Percentiles rank a stretch among this genome's conserved stretches.
These are phyloP conservation scores for Monosporascus ibericus DNA, from an alignment of 2,329 filamentous ascomycete species.

Conservation along the genomic window DNA sequence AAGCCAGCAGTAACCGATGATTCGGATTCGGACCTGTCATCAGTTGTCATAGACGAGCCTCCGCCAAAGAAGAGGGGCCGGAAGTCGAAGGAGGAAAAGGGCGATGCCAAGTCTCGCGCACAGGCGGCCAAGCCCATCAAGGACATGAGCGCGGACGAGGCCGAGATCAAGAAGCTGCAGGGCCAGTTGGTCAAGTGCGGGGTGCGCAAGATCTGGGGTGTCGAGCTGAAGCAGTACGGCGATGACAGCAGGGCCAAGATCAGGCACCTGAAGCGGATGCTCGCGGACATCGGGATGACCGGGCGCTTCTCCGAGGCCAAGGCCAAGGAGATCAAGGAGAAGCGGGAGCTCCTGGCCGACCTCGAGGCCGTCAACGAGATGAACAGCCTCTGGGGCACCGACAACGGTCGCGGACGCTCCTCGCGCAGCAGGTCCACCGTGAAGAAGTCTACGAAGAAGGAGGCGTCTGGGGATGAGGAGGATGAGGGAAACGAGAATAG, in stretches of 20 bases:
- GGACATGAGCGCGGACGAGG: constrained; percentile 54
- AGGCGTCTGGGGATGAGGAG: constrained; percentile 24
- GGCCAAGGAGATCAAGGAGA: constrained; percentile 81
- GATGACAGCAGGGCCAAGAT: constrained; percentile 75
- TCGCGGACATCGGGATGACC: constrained; percentile 78
- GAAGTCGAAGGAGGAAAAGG: constrained; percentile 39
- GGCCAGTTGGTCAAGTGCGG: constrained; percentile 84
- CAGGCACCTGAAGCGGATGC: constrained; percentile 69
- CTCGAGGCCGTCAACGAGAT: constrained; percentile 80
- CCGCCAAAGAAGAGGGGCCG: constrained; percentile 53
- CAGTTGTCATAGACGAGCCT: constrained; percentile 65
- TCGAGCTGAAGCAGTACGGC: constrained; percentile 70
- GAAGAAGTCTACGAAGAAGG: constrained; percentile 31
- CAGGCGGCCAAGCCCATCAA: constrained; percentile 26
- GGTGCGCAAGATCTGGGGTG: constrained; percentile 84
- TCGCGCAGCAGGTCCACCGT: constrained; percentile 34
- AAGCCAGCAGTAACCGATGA: constrained; percentile 15
- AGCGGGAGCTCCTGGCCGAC: constrained; percentile 76
- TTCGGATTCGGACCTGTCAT: constrained; percentile 53
- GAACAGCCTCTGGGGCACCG: constrained; percentile 68
- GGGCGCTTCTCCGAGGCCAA: constrained; percentile 82
- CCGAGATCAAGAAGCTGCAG: constrained; percentile 84
- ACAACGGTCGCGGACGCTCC: constrained; percentile 29
- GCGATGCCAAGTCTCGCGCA: constrained; percentile 35
- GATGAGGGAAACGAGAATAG: constrained; percentile 28